Percentiles rank a stretch among this genome's conserved stretches.
Conservation (phyloP, 352 stramenopile species). For the Phytophthora podocarpi region DNA sequence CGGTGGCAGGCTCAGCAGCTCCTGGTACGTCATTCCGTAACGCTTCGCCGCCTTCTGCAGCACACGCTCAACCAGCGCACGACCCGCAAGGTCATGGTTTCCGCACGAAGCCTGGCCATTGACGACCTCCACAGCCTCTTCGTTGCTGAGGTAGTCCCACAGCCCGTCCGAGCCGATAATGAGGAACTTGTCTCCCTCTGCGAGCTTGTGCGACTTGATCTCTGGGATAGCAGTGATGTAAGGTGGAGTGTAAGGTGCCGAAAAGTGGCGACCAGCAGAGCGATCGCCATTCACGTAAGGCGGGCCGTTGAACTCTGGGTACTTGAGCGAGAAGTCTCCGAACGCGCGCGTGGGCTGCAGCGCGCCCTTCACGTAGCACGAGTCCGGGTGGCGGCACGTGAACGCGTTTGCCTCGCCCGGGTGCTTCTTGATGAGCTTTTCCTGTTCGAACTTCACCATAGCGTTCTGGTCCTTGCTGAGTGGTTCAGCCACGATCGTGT, state of each 20-base stretch:
- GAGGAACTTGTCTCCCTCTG: constrained; percentile 94
- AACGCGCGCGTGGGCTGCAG: constrained; percentile 91
- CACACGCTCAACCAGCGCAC: constrained; percentile 79
- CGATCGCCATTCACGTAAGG: constrained; percentile 82
- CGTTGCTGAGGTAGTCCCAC: constrained; percentile 97
- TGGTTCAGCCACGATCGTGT: constrained; percentile 57
- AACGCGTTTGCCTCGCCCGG: constrained; percentile 91
- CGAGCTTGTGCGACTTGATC: constrained; percentile 65
- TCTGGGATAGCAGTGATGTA: constrained; percentile 94
- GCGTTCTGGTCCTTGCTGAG: constrained; percentile 94
- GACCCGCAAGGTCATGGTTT: constrained; percentile 74
- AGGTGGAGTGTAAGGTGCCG: constrained; percentile 89
- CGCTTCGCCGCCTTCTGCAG: constrained; percentile 77
- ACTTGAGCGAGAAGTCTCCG: constrained; percentile 94
- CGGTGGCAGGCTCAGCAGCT: constrained; percentile 82
- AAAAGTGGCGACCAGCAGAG: constrained; percentile 87
- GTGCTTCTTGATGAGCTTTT: constrained; percentile 85
- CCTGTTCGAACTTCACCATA: constrained; percentile 87
- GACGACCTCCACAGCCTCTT: constrained; percentile 95
- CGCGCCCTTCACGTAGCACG: constrained; percentile 94
- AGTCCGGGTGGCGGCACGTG: constrained; percentile 88
- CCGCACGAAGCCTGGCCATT: constrained; percentile 56
- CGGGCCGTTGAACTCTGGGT: constrained; percentile 92
- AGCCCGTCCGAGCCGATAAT: constrained; percentile 97
- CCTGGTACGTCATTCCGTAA: constrained; percentile 81